Base-by-base conservation (phyloP, 345 rosid genomes). In the Rubroshorea leprosula region DNA sequence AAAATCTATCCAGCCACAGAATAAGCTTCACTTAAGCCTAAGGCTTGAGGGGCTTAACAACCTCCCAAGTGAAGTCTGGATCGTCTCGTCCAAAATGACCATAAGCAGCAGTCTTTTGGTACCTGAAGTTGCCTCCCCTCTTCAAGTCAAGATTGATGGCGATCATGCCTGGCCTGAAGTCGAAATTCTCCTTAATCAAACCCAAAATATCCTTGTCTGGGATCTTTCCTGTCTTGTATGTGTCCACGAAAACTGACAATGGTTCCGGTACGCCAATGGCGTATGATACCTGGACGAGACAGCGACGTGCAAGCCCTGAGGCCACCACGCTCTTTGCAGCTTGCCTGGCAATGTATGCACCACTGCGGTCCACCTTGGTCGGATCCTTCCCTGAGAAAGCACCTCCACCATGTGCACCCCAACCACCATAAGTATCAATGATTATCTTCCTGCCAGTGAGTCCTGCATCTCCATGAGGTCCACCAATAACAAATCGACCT, bases 51-150 rank as follows among this genome's bases (percentile, higher is more conserved):
- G 75, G 77, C 77, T 78, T 78, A 45, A 78, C 83, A 57, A 67
- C 68, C 69, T 78, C 83, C 79, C 79, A 78, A 60, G 80, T 78
- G 77, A 78, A 78, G 65, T 78, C 83, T 1, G 82, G 72, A 58
- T 78, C 77, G 16, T 78, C 82, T 61, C 82, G 72, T 65, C 82
- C 82, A 9, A 78, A 78, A 67, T 78, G 82, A 21, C 82, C 82
- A 10, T 78, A 78, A 2, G 82, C 82, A 21, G 79, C 82, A 4
- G 79, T 78, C 74, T 78, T 78, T 62, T 74, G 64, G 72, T 67
- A 78, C 79, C 82, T 74, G 31, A 48, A 26, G 48, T 74, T 74
- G 69, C 79, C 79, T 5, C 83, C 83, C 49, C 83, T 72, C 77
- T 72, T 74, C 62, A 78, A 66, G 58, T 79, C 83, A 8, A 79